Evolutionary conservation across 768 basidiomycete species (phyloP).

Genomic region (Filobasidium wieringae): DNA sequence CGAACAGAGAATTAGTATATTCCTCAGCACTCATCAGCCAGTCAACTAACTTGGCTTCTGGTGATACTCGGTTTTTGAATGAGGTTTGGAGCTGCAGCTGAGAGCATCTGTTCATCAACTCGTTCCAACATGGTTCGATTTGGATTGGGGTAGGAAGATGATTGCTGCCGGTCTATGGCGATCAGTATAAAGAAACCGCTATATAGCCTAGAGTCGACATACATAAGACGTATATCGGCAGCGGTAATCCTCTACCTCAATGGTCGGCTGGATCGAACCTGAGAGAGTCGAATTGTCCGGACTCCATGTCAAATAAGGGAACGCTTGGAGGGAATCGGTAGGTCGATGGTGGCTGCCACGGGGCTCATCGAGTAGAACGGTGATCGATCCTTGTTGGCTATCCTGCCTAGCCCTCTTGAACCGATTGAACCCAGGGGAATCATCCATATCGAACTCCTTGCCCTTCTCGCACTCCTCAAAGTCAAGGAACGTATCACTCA

Average conservation of each 20-base stretch:
- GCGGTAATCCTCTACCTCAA: too few relatives aligned
- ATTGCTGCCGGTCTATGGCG: too few relatives aligned
- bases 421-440: not conserved
- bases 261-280: too few relatives aligned
- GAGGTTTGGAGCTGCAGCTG: not conserved
- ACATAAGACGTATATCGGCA: too few relatives aligned
- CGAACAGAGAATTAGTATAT: too few relatives aligned
- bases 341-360: not conserved
- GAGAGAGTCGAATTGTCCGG: not conserved
- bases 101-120: not conserved
- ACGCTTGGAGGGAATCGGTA: not conserved
- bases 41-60: too few relatives aligned
- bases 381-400: not conserved
- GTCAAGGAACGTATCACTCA: not conserved
- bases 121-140: not conserved
- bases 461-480: not conserved
- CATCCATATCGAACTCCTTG: not conserved
- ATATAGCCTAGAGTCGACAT: too few relatives aligned
- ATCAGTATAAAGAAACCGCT: too few relatives aligned
- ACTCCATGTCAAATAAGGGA: not conserved
- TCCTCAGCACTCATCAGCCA: too few relatives aligned
- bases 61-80: too few relatives aligned
- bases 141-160: not conserved
- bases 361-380: not conserved
- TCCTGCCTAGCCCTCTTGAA: not conserved